A percentile compares a stretch with the other conserved stretches of the same genome.
These are phyloP conservation scores for Ensete ventricosum DNA, from an alignment of 176 grass and related monocot species.

Conservation along the genomic window DNA sequence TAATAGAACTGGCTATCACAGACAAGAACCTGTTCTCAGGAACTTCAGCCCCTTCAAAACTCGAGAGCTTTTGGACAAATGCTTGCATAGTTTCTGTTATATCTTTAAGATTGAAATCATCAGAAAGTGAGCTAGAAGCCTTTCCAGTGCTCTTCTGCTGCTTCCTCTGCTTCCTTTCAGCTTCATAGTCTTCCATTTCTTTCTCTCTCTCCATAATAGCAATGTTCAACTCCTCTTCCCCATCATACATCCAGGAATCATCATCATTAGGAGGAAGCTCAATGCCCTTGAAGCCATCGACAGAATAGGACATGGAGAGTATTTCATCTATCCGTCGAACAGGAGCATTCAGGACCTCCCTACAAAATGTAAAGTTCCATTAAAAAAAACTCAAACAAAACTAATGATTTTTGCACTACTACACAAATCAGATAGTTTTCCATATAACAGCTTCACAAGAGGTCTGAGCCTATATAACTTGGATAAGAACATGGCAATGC, in stretches of 20 bases:
- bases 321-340: slow-evolving; percentile 78
- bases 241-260: slow-evolving; percentile 72
- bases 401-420: not conserved
- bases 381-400: not conserved
- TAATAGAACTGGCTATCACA: slow-evolving; percentile 2
- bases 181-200: slow-evolving; percentile 74
- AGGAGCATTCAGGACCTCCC: slow-evolving; percentile 74
- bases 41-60: slow-evolving; percentile 90
- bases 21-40: slow-evolving; percentile 57
- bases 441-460: too few relatives aligned
- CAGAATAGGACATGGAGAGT: slow-evolving; percentile 45
- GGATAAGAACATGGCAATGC: too few relatives aligned
- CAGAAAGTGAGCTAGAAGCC: slow-evolving; percentile 29
- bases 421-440: not conserved
- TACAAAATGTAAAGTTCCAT: slow-evolving; percentile 18
- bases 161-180: slow-evolving; percentile 54
- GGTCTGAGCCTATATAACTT: too few relatives aligned
- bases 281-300: slow-evolving; percentile 44
- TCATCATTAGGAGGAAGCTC: slow-evolving; percentile 65
- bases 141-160: slow-evolving; percentile 28
- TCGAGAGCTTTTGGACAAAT: slow-evolving; percentile 79
- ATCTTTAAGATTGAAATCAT: slow-evolving; percentile 68
- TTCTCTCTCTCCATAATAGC: slow-evolving; percentile 73
- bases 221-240: slow-evolving; percentile 70
- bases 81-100: slow-evolving; percentile 83